Base-by-base conservation (phyloP, 352 stramenopile species). In the Globisporangium radiosum region DNA sequence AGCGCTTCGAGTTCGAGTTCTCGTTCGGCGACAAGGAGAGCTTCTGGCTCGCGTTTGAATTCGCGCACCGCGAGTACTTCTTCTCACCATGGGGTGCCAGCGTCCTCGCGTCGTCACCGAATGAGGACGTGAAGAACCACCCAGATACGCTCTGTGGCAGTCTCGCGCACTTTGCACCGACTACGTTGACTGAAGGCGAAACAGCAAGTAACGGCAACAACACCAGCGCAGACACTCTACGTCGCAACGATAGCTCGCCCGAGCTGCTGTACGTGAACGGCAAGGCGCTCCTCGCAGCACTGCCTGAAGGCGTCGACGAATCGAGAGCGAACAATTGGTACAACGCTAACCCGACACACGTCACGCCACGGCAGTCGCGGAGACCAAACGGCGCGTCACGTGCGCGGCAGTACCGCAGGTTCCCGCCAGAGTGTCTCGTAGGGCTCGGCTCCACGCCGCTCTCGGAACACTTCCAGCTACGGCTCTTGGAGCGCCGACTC, bases 1-100 rank as follows among this genome's bases (percentile, higher is more conserved):
- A 74, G 37, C 68, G 72, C 1, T 63, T 80, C 5, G 15, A 65
- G 1, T 57, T 60, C 50, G 59, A 57, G 5, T 80, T 85, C 58
- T 81, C 72, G 2, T 76, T 66, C 25, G 72, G 72, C 13, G 72
- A 85, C 59, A 81, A 85, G 48, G 75, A 85, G 51, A 50, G 58
- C 0, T 85, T 81, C 44, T 85, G 75, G 75, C 60, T 81, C 6
- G 60, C 72, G 8, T 85, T 74, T n/a, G 75, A 85, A 38, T 52
- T 85, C 25, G 72, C 75, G 8, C 75, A 81, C 17, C 52, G 64
- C 40, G 47, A 68, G 0, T 85, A 85, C 40, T 82, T 69, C 52
- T 85, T 85, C 59, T 85, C 75, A 9, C 72, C 73, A 0, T 85
- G 71, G 68, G 72, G 72, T 3, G 63, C 71, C 7, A 71, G 64